phyloP scores from a whole-genome alignment of 257 asterid species.

The Schizonepeta tenuifolia region DNA sequence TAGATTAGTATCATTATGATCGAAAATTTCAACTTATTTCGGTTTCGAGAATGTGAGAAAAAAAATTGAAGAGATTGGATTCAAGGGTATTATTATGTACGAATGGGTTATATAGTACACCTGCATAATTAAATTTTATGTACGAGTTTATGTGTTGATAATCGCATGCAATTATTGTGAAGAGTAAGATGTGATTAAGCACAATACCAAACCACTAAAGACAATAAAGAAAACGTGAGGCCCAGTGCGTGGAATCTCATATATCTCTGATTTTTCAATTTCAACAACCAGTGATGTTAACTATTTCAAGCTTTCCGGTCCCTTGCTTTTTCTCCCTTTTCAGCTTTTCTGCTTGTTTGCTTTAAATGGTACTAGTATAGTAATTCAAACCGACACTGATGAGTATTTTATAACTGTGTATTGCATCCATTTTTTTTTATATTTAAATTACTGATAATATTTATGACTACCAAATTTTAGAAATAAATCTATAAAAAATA shows the following conservation, averaged over 20 bases:
- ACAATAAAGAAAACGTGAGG: conserved; percentile 14
- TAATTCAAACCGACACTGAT: conserved; percentile 22
- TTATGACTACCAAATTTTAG: no score
- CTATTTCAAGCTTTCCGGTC: neutral
- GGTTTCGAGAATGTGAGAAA: neutral
- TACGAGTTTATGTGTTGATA: neutral
- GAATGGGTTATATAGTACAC: no score
- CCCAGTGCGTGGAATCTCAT: conserved; percentile 18
- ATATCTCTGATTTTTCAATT: neutral
- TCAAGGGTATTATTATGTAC: no score
- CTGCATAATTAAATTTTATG: no score
- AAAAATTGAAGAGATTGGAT: neutral
- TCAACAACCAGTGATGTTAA: conserved; percentile 10
- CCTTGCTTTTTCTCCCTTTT: neutral
- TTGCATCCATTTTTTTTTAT: no score
- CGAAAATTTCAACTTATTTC: no score
- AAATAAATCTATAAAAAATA: no score
- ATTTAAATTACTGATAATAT: no score
- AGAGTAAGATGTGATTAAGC: conserved; percentile 7
- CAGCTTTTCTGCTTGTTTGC: neutral
- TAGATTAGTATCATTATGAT: no score
- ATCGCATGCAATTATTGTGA: neutral
- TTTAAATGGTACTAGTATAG: neutral
- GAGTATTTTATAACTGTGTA: neutral
- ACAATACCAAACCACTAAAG: neutral